These are phyloP conservation scores for Fennellomyces sp. DNA, from an alignment of 371 early-diverging fungal species.

Conservation along the genomic window DNA sequence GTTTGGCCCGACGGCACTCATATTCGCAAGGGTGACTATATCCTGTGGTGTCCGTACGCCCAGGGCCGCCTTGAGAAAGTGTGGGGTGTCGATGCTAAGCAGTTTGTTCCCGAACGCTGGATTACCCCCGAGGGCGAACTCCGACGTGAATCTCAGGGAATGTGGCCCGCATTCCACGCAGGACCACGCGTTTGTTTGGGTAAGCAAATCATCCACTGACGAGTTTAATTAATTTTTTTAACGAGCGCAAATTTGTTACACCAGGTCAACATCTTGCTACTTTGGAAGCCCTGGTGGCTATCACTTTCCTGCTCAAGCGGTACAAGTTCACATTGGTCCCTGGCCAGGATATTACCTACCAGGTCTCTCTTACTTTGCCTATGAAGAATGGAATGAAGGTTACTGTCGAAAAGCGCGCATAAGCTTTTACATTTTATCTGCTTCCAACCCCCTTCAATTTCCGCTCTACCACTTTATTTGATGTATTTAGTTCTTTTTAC, in stretches of 20 bases:
- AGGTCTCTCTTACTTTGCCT: constrained; percentile 48
- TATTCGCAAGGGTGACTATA: constrained; percentile 56
- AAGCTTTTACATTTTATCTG: too few relatives aligned
- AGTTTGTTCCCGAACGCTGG: constrained; percentile 71
- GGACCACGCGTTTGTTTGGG: constrained; percentile 39
- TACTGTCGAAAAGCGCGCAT: constrained; percentile 31
- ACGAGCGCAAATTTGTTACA: too few relatives aligned
- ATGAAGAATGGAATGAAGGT: constrained; percentile 56
- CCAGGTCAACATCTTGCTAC: constrained; percentile 56
- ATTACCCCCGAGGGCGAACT: constrained; percentile 26
- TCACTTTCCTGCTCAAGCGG: constrained; percentile 45
- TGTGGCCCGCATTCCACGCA: constrained; percentile 56
- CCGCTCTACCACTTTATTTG: too few relatives aligned
- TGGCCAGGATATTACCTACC: constrained; percentile 39
- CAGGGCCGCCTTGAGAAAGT: constrained; percentile 50
- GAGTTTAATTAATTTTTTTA: too few relatives aligned
- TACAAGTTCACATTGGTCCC: constrained; percentile 48
- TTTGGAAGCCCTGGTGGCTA: constrained; percentile 54
- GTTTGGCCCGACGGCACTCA: constrained; percentile 69
- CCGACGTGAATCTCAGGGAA: constrained; percentile 28
- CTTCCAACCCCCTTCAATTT: too few relatives aligned
- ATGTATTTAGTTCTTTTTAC: too few relatives aligned
- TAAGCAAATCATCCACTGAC: neutral
- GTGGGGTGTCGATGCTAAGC: constrained; percentile 65
- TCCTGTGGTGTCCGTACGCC: constrained; percentile 54